phyloP scores from a whole-genome alignment of 2,329 filamentous ascomycete genomes.

The Nemania sp. region DNA sequence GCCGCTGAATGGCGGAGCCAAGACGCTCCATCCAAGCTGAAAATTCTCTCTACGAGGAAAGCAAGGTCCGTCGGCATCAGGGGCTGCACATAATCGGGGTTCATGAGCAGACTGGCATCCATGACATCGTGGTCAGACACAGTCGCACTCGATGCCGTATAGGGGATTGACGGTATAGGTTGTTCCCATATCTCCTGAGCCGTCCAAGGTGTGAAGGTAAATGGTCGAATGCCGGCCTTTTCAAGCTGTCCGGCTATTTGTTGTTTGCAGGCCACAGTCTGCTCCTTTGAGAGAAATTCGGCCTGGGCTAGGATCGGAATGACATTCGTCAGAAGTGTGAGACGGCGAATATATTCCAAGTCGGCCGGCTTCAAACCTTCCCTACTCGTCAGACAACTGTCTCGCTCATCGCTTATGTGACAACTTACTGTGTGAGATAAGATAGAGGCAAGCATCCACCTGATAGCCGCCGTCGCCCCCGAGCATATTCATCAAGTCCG shows the following conservation, averaged over 20 bases:
- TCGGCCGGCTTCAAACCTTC: conserved; percentile 65
- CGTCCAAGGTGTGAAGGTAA: conserved; percentile 63
- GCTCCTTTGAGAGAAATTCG: conserved; percentile 66
- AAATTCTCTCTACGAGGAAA: conserved; percentile 71
- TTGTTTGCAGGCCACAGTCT: conserved; percentile 64
- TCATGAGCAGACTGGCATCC: conserved; percentile 94
- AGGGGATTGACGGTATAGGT: conserved; percentile 54
- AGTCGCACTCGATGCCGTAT: conserved; percentile 76
- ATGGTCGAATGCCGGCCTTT: conserved; percentile 63
- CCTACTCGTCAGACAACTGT: conserved; percentile 27
- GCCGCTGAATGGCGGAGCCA: conserved; percentile 84
- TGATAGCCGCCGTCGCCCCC: conserved; percentile 82
- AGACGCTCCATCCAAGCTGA: conserved; percentile 76
- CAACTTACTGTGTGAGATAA: conserved; percentile 72
- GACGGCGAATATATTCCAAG: conserved; percentile 70
- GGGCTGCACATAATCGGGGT: conserved; percentile 83
- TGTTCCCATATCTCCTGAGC: conserved; percentile 30
- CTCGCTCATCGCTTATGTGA: neutral
- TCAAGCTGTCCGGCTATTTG: conserved; percentile 61
- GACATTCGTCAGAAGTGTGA: conserved; percentile 78
- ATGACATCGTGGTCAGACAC: conserved; percentile 78
- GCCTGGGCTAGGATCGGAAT: conserved; percentile 80
- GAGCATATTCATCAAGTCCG: conserved; percentile 76
- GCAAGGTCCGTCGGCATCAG: conserved; percentile 75
- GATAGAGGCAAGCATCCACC: conserved; percentile 83